Percentiles rank a stretch among this genome's conserved stretches.
phyloP scores from a whole-genome alignment of 2,329 filamentous ascomycete species.

The Meredithiella fracta region DNA sequence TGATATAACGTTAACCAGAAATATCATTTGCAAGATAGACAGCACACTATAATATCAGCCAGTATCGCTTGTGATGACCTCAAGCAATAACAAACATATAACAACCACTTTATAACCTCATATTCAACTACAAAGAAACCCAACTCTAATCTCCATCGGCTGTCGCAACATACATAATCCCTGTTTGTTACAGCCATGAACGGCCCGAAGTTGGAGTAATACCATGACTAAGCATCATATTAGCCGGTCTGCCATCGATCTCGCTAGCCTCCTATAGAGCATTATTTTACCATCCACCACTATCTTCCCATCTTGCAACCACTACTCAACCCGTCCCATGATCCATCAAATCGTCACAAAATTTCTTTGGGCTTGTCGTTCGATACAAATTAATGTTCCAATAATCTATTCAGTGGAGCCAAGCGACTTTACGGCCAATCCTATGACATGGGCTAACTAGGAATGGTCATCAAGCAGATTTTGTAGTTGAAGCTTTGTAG shows the following conservation, averaged over 20 bases:
- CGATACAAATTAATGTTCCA: neutral
- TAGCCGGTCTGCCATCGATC: neutral
- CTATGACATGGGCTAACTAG: neutral
- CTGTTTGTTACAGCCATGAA: neutral
- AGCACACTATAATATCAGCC: no score
- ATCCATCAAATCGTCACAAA: neutral
- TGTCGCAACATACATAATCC: neutral
- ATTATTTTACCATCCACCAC: neutral
- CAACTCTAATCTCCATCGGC: no score
- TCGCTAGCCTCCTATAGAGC: neutral
- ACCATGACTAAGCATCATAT: neutral
- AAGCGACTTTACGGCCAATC: neutral
- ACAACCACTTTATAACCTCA: no score
- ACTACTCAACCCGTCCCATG: neutral
- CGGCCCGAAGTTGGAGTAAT: neutral
- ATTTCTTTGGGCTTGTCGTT: neutral
- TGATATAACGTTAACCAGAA: no score
- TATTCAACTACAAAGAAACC: no score
- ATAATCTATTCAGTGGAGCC: neutral
- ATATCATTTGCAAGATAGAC: no score
- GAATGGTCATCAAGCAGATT: no score
- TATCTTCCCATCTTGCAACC: neutral
- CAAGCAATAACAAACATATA: no score
- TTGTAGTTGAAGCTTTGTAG: no score
- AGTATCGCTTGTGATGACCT: no score